phyloP scores from a whole-genome alignment of 306 rosid genomes.

The Clitoria ternatea region DNA sequence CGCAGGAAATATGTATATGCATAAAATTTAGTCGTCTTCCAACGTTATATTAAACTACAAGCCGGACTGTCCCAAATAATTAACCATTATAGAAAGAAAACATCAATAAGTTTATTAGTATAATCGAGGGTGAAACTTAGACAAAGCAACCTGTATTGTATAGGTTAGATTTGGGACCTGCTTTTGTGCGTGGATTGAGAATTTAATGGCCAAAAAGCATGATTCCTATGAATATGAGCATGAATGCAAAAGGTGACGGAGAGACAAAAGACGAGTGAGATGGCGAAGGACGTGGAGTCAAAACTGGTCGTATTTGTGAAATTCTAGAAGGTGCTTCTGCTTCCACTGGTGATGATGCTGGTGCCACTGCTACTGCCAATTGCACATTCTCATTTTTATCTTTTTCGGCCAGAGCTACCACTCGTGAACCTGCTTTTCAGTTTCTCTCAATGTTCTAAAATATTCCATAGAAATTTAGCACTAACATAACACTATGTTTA shows the following conservation, averaged over 20 bases:
- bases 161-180: not conserved
- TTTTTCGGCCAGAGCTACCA: not conserved
- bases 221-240: constrained; percentile 10
- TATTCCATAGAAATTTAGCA: too few species aligned
- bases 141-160: not conserved
- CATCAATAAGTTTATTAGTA: too few species aligned
- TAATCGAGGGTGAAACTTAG: not conserved
- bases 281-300: constrained; percentile 30
- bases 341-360: constrained; percentile 25
- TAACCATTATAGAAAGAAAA: too few species aligned
- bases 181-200: too few species aligned
- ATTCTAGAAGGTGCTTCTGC: constrained; percentile 25
- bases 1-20: too few species aligned
- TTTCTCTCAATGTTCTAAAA: too few species aligned
- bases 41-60: too few species aligned
- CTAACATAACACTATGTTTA: too few species aligned
- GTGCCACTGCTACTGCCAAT: not conserved
- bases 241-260: constrained; percentile 17
- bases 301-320: constrained; percentile 32
- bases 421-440: constrained; percentile 34
- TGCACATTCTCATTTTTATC: constrained; percentile 11
- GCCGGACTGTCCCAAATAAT: too few species aligned
- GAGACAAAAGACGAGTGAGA: constrained; percentile 30
- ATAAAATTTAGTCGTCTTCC: too few species aligned
- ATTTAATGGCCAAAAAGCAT: not conserved